These are phyloP conservation scores for Scenedesmus sp. DNA, from an alignment of 163 green algal genomes.

Conservation along the genomic window DNA sequence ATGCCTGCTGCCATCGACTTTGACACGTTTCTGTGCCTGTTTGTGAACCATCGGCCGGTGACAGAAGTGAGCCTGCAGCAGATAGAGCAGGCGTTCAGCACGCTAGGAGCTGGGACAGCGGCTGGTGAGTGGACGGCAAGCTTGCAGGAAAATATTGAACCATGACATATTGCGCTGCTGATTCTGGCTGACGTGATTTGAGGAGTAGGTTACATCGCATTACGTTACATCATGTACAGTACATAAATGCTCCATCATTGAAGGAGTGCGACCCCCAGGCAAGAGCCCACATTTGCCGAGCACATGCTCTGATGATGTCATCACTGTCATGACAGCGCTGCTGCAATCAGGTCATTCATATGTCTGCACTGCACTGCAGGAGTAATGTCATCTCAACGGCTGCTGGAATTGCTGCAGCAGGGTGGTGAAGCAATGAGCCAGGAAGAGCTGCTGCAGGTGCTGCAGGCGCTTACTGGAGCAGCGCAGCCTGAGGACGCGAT, in stretches of 20 bases:
- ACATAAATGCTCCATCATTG: no score
- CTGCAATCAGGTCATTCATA: not conserved
- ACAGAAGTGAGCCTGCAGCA: constrained; percentile 65
- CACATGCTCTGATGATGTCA: no score
- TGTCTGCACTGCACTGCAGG: not conserved
- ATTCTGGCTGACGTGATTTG: no score
- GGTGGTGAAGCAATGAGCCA: constrained; percentile 67
- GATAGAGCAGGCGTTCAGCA: constrained; percentile 65
- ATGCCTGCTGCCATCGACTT: constrained; percentile 66
- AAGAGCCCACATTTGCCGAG: no score
- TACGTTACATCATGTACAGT: no score
- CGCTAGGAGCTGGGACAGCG: constrained; percentile 59
- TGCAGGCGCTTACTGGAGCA: constrained; percentile 69
- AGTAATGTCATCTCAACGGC: constrained; percentile 59
- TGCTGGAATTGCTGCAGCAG: constrained; percentile 66
- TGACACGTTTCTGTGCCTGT: constrained; percentile 76
- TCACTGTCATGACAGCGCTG: no score
- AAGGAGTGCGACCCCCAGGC: no score
- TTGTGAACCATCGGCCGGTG: constrained; percentile 80
- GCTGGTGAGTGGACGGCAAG: not conserved
- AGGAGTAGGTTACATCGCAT: no score
- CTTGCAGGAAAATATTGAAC: not conserved
- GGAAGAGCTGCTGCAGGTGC: constrained; percentile 63
- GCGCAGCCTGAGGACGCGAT: constrained; percentile 58
- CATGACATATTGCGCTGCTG: not conserved